Evolutionary conservation across 495 filamentous ascomycete species (phyloP), one percentile per base, ranked within the genome.

Genomic region (Xeromyces bisporus): DNA sequence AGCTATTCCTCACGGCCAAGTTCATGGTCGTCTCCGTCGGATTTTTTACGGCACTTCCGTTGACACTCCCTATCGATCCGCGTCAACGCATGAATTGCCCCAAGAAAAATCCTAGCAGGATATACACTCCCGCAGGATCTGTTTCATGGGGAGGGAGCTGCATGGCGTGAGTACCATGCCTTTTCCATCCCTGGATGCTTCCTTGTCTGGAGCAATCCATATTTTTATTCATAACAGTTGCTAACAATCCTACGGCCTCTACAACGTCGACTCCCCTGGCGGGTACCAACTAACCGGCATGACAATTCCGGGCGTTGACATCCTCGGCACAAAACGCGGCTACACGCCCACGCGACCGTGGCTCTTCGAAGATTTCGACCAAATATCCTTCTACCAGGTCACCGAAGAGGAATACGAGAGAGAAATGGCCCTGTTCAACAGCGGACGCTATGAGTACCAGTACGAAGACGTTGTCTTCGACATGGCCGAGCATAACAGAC

Each of bases 81-180:
- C 51, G 62, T 0, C 50, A 66, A 13, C 47, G 64, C 7, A 58
- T 75, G 34, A 56, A 49, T n/a, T 55, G 56, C 21, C 67, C 65
- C 5, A 76, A 76, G 43, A 60, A 60, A 44, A 76, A 76, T 34
- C 71, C 71, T 2, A 66, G 57, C 3, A 56, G 71, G 2, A 57
- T 67, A 1, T 70, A 62, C 33, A 76, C 71, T 0, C 68, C 68
- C 0, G 64, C 59, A 9, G 69, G 71, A 1, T 62, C 58, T 3
- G 58, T 71, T 0, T 50, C 49, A 2, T 66, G 66, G 56, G 71
- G 69, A 10, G 71, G 71, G 5, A 55, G 48, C 7, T 65, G 63
- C 36, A 60, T 71, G 43, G 53, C 57, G 28, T 44, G 31, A 33
- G 44, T 32, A 15, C 9, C 18, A 24, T 12, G 2, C 14, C n/a